Percentiles rank a stretch among this genome's conserved stretches.
These are phyloP conservation scores for Verbena officinalis DNA, from an alignment of 257 asterid species.

Conservation along the genomic window DNA sequence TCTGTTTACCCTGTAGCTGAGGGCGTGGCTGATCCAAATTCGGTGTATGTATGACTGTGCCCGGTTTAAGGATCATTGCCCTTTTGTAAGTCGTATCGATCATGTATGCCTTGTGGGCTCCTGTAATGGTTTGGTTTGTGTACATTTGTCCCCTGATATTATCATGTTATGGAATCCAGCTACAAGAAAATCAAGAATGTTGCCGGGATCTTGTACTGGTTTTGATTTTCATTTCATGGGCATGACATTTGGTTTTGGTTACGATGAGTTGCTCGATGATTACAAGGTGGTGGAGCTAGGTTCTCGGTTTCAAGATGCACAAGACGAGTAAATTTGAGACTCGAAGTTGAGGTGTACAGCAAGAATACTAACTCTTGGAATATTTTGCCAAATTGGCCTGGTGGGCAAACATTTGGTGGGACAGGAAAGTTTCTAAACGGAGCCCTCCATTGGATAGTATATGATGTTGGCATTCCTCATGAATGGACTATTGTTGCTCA, in stretches of 20 bases:
- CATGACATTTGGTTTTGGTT: slow-evolving; percentile 22
- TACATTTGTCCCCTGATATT: slow-evolving; percentile 12
- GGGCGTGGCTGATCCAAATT: not conserved
- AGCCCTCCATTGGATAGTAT: no score
- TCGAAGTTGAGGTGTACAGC: slow-evolving; percentile 28
- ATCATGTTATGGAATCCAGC: slow-evolving; percentile 35
- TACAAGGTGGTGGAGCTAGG: slow-evolving; percentile 32
- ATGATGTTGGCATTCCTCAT: no score
- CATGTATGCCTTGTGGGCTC: slow-evolving; percentile 30
- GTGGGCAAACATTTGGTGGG: slow-evolving; percentile 20
- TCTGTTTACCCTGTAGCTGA: slow-evolving; percentile 19
- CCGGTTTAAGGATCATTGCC: no score
- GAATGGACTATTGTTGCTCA: no score
- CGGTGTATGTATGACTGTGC: slow-evolving; percentile 33
- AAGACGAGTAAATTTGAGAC: not conserved
- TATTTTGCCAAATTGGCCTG: slow-evolving; percentile 22
- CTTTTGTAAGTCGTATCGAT: slow-evolving; percentile 17
- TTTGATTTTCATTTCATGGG: not conserved
- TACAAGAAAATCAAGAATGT: not conserved
- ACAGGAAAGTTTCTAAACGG: no score
- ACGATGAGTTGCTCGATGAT: slow-evolving; percentile 35
- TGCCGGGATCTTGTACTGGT: slow-evolving; percentile 23
- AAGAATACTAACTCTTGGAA: slow-evolving; percentile 31
- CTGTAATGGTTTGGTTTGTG: slow-evolving; percentile 35
- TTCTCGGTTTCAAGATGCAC: not conserved